Base-by-base conservation (phyloP, 805 yeast genomes). In the Metschnikowia lochheadii region DNA sequence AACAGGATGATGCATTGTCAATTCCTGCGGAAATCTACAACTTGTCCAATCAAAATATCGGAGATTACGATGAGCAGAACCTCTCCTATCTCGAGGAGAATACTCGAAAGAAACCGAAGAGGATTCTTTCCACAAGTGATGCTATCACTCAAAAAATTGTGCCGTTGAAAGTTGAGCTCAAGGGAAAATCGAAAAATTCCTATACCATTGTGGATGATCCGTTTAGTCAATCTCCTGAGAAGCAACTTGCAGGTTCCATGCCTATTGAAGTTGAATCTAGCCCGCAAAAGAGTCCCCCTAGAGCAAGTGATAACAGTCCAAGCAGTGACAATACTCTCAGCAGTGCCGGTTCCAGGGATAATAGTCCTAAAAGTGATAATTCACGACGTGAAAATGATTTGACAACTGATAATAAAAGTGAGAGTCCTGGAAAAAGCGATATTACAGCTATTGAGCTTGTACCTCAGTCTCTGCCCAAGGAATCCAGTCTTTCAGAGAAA, bases 11-110 rank as follows among this genome's bases (percentile, higher is more conserved):
- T 36, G 49, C 46, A 1, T 3, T 34, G 3, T 41, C 62, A 4
- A 50, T 52, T 8, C 56, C 68, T 0, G 55, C 56, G 2, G 48
- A 59, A 1, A 37, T 63, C 5, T 60, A 57, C 48, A 69, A 68
- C 42, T 26, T 59, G 10, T 67, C 72, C 2, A 58, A 62, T 43
- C 71, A 63, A 17, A 64, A 68, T 34, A 46, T 68, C 3, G 75
- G 73, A 17, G 74, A 69, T 37, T 70, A 70, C 45, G 69, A 63
- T 6, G 75, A 68, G 49, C 56, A 58, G 3, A 64, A 70, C 49
- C 32, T 70, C 3, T 60, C 63, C 3, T 63, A 54, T 40, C 49
- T 67, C 31, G 75, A 70, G 34, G 52, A 42, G 8, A 46, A 49
- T 11, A 15, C 52, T 7, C 40, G 29, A 20, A 42, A 33, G 8